Conservation (phyloP, 2,329 filamentous ascomycete species). For the Alternaria brassicicola region DNA sequence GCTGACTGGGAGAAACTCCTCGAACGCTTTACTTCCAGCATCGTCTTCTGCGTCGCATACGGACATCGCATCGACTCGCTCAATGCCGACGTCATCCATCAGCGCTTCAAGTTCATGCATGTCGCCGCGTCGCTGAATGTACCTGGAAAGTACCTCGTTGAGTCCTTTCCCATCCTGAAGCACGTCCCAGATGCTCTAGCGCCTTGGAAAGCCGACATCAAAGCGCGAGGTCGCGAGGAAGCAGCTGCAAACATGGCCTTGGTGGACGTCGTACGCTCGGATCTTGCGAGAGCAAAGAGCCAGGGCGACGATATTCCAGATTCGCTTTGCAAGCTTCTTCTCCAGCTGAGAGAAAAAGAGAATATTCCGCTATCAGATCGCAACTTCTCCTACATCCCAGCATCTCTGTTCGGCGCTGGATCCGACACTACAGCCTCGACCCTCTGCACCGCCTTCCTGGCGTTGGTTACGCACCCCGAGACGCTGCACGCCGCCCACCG, state of each 20-base stretch:
- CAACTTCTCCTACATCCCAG: constrained; percentile 54
- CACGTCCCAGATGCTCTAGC: constrained; percentile 54
- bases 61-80: constrained; percentile 58
- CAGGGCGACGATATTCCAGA: constrained; percentile 47
- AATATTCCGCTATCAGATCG: constrained; percentile 49
- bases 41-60: constrained; percentile 60
- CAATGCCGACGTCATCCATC: constrained; percentile 55
- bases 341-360: constrained; percentile 51
- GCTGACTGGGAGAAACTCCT: constrained; percentile 55
- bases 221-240: constrained; percentile 47
- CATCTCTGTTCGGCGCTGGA: constrained; percentile 56
- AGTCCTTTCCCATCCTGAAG: constrained; percentile 54
- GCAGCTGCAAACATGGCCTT: constrained; percentile 52
- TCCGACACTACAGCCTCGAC: constrained; percentile 59
- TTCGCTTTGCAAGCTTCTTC: constrained; percentile 53
- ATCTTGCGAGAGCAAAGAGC: constrained; percentile 47
- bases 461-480: constrained; percentile 56
- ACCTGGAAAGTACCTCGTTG: constrained; percentile 54
- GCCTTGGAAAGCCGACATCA: constrained; percentile 56
- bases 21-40: constrained; percentile 56
- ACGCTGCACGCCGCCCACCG: constrained; percentile 52
- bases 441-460: constrained; percentile 56
- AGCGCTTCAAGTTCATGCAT: constrained; percentile 57
- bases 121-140: constrained; percentile 57
- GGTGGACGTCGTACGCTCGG: constrained; percentile 49